phyloP scores from a whole-genome alignment of 1,284 basidiomycete genomes.

The Anthracocystis setariae region DNA sequence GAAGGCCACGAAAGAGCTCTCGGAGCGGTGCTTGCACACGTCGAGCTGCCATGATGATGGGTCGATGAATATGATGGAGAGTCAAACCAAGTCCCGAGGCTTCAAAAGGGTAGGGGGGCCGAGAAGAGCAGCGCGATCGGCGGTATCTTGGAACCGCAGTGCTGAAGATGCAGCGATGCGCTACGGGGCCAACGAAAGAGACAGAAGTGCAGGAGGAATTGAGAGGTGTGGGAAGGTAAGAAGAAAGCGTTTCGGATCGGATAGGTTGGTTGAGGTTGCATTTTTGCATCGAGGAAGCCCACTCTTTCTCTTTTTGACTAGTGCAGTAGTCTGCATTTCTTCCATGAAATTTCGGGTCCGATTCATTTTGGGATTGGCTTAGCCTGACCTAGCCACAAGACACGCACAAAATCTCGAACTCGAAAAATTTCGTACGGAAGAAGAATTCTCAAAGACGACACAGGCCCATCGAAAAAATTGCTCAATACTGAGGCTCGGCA shows the following conservation, averaged over 20 bases:
- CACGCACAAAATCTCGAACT: not conserved
- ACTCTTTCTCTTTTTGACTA: constrained; percentile 31
- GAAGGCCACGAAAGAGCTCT: constrained; percentile 12
- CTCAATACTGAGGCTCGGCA: not conserved
- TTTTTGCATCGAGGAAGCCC: constrained; percentile 8
- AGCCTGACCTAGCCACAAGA: constrained; percentile 10
- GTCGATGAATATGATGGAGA: not conserved
- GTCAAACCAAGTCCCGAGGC: not conserved
- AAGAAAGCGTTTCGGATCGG: constrained; percentile 1
- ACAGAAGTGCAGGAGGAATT: no score
- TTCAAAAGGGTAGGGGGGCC: not conserved
- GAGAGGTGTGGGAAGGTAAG: not conserved
- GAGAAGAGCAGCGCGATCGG: not conserved
- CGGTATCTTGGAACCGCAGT: not conserved
- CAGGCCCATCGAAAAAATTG: constrained; percentile 18
- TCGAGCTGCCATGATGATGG: constrained; percentile 27
- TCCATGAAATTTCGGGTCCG: constrained; percentile 19
- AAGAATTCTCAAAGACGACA: constrained; percentile 5
- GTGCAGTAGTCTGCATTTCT: not conserved
- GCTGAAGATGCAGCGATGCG: not conserved
- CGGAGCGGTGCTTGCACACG: constrained; percentile 18
- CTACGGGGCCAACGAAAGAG: not conserved
- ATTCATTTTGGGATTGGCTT: constrained; percentile 6
- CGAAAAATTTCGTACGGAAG: constrained; percentile 23
- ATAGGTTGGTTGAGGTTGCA: constrained; percentile 21